Evolutionary conservation across 176 grass and related monocot species (phyloP).

Genomic region (Carex pumila): DNA sequence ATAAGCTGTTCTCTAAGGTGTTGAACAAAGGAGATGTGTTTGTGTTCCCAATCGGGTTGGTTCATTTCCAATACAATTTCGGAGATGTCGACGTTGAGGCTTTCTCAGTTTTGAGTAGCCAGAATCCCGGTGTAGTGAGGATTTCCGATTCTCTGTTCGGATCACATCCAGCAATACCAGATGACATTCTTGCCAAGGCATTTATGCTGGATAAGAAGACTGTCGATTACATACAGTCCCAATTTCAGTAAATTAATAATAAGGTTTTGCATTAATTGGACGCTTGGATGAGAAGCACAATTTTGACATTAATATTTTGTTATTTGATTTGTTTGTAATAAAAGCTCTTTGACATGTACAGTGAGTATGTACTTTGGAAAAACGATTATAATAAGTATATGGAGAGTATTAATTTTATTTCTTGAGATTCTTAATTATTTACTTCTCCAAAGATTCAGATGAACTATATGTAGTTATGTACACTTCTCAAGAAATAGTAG

Average conservation of each 20-base stretch:
- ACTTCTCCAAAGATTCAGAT: too few relatives aligned
- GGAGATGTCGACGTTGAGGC: conserved; percentile 13
- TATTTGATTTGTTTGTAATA: too few relatives aligned
- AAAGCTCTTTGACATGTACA: too few relatives aligned
- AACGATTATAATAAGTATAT: too few relatives aligned
- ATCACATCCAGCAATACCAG: conserved; percentile 9
- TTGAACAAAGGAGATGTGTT: conserved; percentile 22
- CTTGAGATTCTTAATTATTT: too few relatives aligned
- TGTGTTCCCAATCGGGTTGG: conserved; percentile 26
- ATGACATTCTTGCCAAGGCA: conserved; percentile 37
- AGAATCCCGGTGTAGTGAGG: conserved; percentile 28
- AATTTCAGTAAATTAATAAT: neutral
- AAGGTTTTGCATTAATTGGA: neutral
- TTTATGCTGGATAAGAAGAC: conserved; percentile 35
- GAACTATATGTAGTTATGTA: too few relatives aligned
- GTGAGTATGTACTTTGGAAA: too few relatives aligned
- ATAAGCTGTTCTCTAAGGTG: conserved; percentile 28
- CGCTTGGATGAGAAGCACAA: neutral
- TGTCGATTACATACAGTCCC: conserved; percentile 11
- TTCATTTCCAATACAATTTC: conserved; percentile 36
- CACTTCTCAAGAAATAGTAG: too few relatives aligned
- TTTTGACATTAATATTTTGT: neutral
- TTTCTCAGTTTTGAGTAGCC: conserved; percentile 28
- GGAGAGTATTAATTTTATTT: too few relatives aligned
- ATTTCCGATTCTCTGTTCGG: conserved; percentile 23